These are phyloP conservation scores for Berberis thunbergii DNA, from an alignment of 164 flowering plant species.

Conservation along the genomic window DNA sequence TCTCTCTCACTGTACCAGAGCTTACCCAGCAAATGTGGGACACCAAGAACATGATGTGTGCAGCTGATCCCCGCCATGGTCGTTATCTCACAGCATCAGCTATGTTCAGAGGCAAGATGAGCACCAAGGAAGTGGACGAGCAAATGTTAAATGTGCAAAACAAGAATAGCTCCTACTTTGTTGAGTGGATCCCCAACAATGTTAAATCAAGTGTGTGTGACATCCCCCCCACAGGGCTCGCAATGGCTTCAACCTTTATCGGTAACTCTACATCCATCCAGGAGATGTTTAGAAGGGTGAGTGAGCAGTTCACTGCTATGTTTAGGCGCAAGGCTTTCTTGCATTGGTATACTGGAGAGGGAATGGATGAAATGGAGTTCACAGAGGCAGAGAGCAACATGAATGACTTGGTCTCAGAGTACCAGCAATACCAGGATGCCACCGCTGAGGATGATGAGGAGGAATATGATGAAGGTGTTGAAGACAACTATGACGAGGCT, in stretches of 20 bases:
- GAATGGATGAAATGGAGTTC: slow-evolving; percentile 16
- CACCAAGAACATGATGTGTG: slow-evolving; percentile 16
- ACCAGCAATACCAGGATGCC: slow-evolving; percentile 19
- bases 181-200: slow-evolving; percentile 20
- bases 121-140: slow-evolving; percentile 14
- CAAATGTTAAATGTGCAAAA: slow-evolving; percentile 15
- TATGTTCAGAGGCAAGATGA: slow-evolving; percentile 18
- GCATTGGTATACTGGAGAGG: slow-evolving; percentile 13
- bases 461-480: slow-evolving; percentile 9
- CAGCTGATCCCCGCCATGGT: slow-evolving; percentile 12
- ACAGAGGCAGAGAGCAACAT: slow-evolving; percentile 18
- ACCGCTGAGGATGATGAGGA: slow-evolving; percentile 18
- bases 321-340: slow-evolving; percentile 17
- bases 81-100: slow-evolving; percentile 16
- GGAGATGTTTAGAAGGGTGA: slow-evolving; percentile 17
- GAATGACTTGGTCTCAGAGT: slow-evolving; percentile 16
- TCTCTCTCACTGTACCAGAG: slow-evolving; percentile 19
- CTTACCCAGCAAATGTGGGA: slow-evolving; percentile 22
- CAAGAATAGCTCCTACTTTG: slow-evolving; percentile 16
- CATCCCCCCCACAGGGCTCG: slow-evolving; percentile 13
- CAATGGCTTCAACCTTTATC: slow-evolving; percentile 9
- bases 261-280: slow-evolving; percentile 13
- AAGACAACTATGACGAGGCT: slow-evolving; percentile 5
- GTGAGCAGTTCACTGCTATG: slow-evolving; percentile 19
- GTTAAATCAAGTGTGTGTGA: slow-evolving; percentile 18